Base-by-base conservation (phyloP, 768 basidiomycete genomes). In the Tephrocybe sp. region DNA sequence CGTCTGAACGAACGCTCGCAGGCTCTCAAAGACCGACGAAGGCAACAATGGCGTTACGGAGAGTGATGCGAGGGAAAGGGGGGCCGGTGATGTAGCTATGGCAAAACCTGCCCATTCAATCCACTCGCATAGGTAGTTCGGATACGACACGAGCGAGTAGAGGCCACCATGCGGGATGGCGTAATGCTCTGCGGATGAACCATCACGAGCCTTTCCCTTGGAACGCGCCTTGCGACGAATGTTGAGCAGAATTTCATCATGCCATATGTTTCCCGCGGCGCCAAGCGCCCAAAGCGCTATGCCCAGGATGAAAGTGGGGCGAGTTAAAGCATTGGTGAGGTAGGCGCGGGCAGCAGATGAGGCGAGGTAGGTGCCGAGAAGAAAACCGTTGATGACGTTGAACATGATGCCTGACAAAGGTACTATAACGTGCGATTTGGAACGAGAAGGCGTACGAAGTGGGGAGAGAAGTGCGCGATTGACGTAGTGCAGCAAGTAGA, bases 71-170 rank as follows among this genome's bases (percentile, higher is more conserved):
- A 30, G 28, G 5, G 41, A 28, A 57, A 17, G 38, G 34, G 77
- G 81, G 0, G 76, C 7, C 1, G 85, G 82, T 4, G 81, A 71
- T 3, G 90, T 80, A 5, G 90, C 89, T 33, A 97, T 65, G 1
- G 91, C 88, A 66, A 87, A 98, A 7, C 90, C 93, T 9, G 83
- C 58, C 94, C 95, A 98, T 69, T 98, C 96, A 49, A 88, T 52
- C 96, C 96, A 98, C 65, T 98, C 96, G 69, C 87, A 93, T 17
- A 93, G 71, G 71, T 98, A 98, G 67, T 97, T 93, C 9, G 96
- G 96, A 71, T 86, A 96, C 5, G 93, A 92, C 60, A 98, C 73
- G 62, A 81, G 85, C 37, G 66, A 60, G 74, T 88, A 97, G 15
- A 96, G 71, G 18, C 82, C 78, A 0, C 89, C 91, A 45, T 86